Base-by-base conservation (phyloP, 371 early-diverging fungal genomes). In the Mucor mucedo region DNA sequence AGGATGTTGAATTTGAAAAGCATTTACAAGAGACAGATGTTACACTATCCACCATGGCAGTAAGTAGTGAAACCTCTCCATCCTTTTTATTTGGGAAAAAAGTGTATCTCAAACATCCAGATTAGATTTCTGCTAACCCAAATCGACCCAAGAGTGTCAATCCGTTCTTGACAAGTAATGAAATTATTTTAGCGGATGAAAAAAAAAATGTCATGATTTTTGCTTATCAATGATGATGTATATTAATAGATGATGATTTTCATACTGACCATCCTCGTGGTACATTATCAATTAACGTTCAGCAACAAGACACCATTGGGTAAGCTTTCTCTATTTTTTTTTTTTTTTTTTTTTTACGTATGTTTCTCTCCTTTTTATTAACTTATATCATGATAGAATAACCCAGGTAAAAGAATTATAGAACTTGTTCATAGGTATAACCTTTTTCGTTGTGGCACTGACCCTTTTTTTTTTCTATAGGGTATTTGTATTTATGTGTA, bases 41-140 rank as follows among this genome's bases (percentile, higher is more conserved):
- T 38, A 38, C 60, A 5, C 53, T 54, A 38, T 53, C 38, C n/a
- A 38, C 14, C 13, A 30, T 21, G 27, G 21, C 59, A 21, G 68
- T 68, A 66, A 27, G 16, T 21, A 21, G 21, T 21, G 21, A 21
- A 21, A 21, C 21, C 21, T 21, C 21, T 21, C 21, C 1, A 21
- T 21, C 21, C 21, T 21, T 21, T 21, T 21, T 21, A 21, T 21
- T 21, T 21, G 21, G 21, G 21, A 1, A 21, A 21, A 21, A 21
- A 21, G 21, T 21, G 21, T 21, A 21, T 21, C 21, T 21, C 21
- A 21, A 21, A 21, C 21, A 21, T 21, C 21, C 21, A 21, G 2
- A 30, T 11, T 48, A 70, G 69, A 13, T 74, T 4, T 52, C 62
- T 38, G 68, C 63, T 39, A 75, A 75, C 58, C 71, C 75, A n/a